Percentiles rank a stretch among this genome's conserved stretches.
Conservation (phyloP, 129 eudicot species). For the sunflower (Helianthus annuus) region HanXRQr2.0-SUNRISE NC_035449.2:86782885-86783384, state of each 20-base stretch:
- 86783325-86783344: too few species aligned
- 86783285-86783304: too few species aligned
- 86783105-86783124: too few species aligned
- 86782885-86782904: conserved; percentile 22
- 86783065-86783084: not conserved
- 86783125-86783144: too few species aligned
- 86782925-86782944: conserved; percentile 47
- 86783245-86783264: too few species aligned
- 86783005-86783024: conserved; percentile 24
- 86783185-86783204: not conserved
- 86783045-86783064: conserved; percentile 1
- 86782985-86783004: conserved; percentile 28
- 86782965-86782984: conserved; percentile 36
- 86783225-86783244: too few species aligned
- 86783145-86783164: too few species aligned
- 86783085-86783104: too few species aligned
- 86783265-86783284: too few species aligned
- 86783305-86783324: too few species aligned
- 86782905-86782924: conserved; percentile 49
- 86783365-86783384: too few species aligned
- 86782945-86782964: conserved; percentile 28
- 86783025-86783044: not conserved
- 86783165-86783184: not conserved
- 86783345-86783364: too few species aligned
- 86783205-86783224: not conserved